phyloP scores from a whole-genome alignment of 2,329 filamentous ascomycete genomes.

The Colletotrichum somersetense region DNA sequence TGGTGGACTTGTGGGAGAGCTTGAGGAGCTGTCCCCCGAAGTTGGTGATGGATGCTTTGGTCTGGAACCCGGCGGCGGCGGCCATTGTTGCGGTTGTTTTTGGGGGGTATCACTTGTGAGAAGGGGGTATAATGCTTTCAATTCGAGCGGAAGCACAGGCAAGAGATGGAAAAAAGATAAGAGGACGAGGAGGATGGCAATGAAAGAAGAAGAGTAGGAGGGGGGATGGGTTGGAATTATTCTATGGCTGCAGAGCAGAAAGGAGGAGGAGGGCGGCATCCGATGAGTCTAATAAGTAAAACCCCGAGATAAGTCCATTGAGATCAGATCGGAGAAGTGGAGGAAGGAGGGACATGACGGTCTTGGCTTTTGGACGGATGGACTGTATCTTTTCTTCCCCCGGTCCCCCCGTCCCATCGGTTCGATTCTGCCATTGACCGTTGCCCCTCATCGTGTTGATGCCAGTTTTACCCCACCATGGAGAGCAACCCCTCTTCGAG shows the following conservation, averaged over 20 bases:
- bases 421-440: slow-evolving; percentile 37
- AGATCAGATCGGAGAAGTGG: slow-evolving; percentile 41
- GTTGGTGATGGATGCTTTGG: slow-evolving; percentile 87
- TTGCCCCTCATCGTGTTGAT: slow-evolving; percentile 35
- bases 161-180: background rate
- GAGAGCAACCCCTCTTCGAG: slow-evolving; percentile 7
- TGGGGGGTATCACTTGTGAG: slow-evolving; percentile 20
- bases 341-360: slow-evolving; percentile 24
- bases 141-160: slow-evolving; percentile 8
- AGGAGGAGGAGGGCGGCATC: slow-evolving; percentile 32
- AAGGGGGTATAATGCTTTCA: slow-evolving; percentile 37
- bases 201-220: slow-evolving; percentile 3
- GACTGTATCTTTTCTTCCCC: background rate
- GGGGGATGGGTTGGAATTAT: slow-evolving; percentile 25
- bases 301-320: slow-evolving; percentile 42
- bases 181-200: background rate
- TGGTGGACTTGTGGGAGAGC: slow-evolving; percentile 84
- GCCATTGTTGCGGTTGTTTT: slow-evolving; percentile 66
- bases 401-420: slow-evolving; percentile 1
- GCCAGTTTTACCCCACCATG: slow-evolving; percentile 37
- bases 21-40: slow-evolving; percentile 97
- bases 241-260: slow-evolving; percentile 30
- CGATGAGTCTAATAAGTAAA: slow-evolving; percentile 40
- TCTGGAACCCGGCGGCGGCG: slow-evolving; percentile 71
- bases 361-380: slow-evolving; percentile 26